These are phyloP conservation scores for Cryptococcus maquisensis DNA, from an alignment of 1,284 basidiomycete genomes.

Conservation along the genomic window DNA sequence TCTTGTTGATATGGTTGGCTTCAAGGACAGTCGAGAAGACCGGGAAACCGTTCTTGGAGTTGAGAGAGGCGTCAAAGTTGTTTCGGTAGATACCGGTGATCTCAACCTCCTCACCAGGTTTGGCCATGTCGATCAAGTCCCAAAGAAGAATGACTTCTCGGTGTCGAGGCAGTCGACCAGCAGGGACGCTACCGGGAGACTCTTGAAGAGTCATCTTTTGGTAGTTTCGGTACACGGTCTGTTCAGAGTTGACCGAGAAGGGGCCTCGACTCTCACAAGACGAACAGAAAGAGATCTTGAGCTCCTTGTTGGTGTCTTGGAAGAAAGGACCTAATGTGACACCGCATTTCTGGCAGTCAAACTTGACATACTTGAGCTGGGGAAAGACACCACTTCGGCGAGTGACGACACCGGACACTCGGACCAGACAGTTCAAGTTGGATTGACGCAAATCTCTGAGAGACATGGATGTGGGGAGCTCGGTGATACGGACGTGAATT, in stretches of 20 bases:
- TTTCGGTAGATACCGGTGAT: slow-evolving; percentile 97
- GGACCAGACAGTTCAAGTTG: slow-evolving; percentile 91
- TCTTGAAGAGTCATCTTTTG: slow-evolving; percentile 99
- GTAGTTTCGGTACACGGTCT: slow-evolving; percentile 98
- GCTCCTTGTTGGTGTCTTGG: slow-evolving; percentile 91
- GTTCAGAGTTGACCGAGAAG: slow-evolving; percentile 91
- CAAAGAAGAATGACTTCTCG: slow-evolving; percentile 94
- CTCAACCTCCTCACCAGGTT: slow-evolving; percentile 97
- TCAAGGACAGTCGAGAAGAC: slow-evolving; percentile 98
- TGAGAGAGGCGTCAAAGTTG: slow-evolving; percentile 96
- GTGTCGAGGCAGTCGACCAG: slow-evolving; percentile 91
- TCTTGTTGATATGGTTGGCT: slow-evolving; percentile 96
- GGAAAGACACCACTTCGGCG: slow-evolving; percentile 94
- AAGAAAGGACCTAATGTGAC: slow-evolving; percentile 93
- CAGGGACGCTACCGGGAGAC: slow-evolving; percentile 95
- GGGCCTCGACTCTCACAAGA: slow-evolving; percentile 92
- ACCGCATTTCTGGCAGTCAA: slow-evolving; percentile 91
- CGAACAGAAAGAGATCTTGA: slow-evolving; percentile 89
- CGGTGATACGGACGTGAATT: slow-evolving; percentile 94
- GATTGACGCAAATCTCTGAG: slow-evolving; percentile 88
- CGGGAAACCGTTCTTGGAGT: slow-evolving; percentile 98
- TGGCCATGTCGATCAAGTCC: slow-evolving; percentile 97
- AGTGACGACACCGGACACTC: slow-evolving; percentile 95
- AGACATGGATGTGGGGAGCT: slow-evolving; percentile 82
- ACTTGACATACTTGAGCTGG: slow-evolving; percentile 98